A percentile compares a stretch with the other conserved stretches of the same genome.
phyloP scores from a whole-genome alignment of 2,329 filamentous ascomycete species.

The Chrysoporthe puriensis region DNA sequence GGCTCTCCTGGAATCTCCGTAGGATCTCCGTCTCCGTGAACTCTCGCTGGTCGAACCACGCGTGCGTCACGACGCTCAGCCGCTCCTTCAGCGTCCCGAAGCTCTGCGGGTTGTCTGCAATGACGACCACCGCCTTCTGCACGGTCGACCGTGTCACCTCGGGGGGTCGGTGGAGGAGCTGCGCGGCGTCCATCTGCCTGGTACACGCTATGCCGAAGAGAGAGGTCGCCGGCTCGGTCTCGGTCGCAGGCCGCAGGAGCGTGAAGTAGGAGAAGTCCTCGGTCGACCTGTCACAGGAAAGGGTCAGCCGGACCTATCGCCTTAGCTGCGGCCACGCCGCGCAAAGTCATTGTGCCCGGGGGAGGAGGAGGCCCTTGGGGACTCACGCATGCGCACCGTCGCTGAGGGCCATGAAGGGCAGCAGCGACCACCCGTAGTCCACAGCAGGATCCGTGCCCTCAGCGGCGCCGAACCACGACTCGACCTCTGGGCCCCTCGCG shows the following conservation, averaged over 20 bases:
- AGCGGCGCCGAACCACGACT: constrained; percentile 81
- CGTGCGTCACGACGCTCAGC: constrained; percentile 85
- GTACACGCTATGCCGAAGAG: constrained; percentile 97
- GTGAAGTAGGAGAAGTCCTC: constrained; percentile 99
- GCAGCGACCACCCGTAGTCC: constrained; percentile 86
- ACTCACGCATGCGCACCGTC: constrained; percentile 92
- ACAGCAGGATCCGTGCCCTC: constrained; percentile 77
- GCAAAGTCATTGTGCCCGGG: constrained; percentile 9
- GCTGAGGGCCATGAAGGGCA: constrained; percentile 96
- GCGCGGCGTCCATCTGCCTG: constrained; percentile 80
- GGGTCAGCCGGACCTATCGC: neutral
- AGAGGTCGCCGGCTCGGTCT: constrained; percentile 67
- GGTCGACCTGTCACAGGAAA: constrained; percentile 60
- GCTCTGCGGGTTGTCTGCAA: constrained; percentile 85
- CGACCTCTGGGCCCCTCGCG: constrained; percentile 87
- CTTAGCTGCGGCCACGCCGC: neutral
- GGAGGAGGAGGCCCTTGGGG: neutral
- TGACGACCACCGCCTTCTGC: constrained; percentile 96
- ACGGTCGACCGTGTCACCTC: constrained; percentile 98
- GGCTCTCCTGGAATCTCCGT: constrained; percentile 85
- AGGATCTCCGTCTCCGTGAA: constrained; percentile 92
- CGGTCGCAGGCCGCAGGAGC: constrained; percentile 67
- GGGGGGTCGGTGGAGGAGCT: constrained; percentile 75
- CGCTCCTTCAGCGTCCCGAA: constrained; percentile 92
- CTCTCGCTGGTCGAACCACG: constrained; percentile 94